Base-by-base conservation (phyloP, 2,329 filamentous ascomycete species). In the Aspergillus arachidicola region DNA sequence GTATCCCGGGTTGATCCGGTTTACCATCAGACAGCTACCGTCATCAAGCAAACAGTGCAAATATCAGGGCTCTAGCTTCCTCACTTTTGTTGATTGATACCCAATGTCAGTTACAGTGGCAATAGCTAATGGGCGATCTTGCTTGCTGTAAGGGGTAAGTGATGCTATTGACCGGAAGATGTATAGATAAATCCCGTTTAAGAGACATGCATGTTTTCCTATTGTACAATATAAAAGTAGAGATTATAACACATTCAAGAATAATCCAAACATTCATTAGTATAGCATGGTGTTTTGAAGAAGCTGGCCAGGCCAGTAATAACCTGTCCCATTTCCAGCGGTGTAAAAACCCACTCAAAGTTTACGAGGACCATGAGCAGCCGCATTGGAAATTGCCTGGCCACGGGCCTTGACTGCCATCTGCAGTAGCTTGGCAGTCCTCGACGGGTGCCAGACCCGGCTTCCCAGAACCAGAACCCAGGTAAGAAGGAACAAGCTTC, bases 401-500 rank as follows among this genome's bases (percentile, higher is more conserved):
- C 71, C 65, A 48, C 71, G 75, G 53, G 72, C 74, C 65, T 79
- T 80, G n/a, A 67, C 70, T n/a, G 76, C 77, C 72, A 79, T 76
- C 66, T 80, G 77, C 58, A 93, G 79, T 64, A 91, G 73, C 59
- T 82, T 84, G 57, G 90, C 78, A 1, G 88, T 88, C 34, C 87
- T 82, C 68, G 84, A 87, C 1, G 93, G 91, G 59, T 94, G 84
- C 80, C 91, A 91, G 60, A 96, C 79, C 46, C 93, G 85, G 71
- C 90, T 93, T 12, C 91, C 92, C 43, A 97, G 82, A 1, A 97
- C 85, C 26, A 97, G 82, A 0, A 90, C 90, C 51, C 92, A 93
- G 0, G 92, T 96, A 64, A 99, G 80, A 23, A 99, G 82, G 2
- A 92, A 92, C 69, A 99, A 80, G 64, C 90, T 92, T 45, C 95